Base-by-base conservation (phyloP, 352 stramenopile species). In the Sclerospora graminicola region DNA sequence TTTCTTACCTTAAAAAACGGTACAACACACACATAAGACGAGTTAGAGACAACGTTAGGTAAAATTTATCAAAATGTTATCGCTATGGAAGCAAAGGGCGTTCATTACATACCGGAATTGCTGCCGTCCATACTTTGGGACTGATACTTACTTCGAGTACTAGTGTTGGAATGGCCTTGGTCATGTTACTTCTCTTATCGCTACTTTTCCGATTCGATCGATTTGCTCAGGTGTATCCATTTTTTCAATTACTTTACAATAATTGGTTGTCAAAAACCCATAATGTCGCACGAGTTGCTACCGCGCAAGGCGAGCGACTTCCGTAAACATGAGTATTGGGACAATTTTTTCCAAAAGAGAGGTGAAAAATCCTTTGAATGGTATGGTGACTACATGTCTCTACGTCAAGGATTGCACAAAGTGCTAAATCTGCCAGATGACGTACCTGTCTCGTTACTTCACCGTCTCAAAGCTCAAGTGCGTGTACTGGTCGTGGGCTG, bases 321-420 rank as follows among this genome's bases (percentile, higher is more conserved):
- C 62, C 63, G 70, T 27, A 67, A 68, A 47, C 71, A 82, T 45
- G 63, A 72, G 48, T 87, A 86, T 57, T 87, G 75, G 75, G 69
- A 86, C 49, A 26, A 46, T 33, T 87, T 87, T 62, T 87, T 87
- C 50, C 44, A 69, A 37, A 74, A 83, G 53, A 67, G 75, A n/a
- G 64, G 72, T 35, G 58, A 78, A 38, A 51, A 79, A 36, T 73
- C 77, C 5, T 90, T 90, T 41, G 79, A 90, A 42, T 90, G 79
- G 79, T 90, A 89, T 35, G 76, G 78, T 8, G 58, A 77, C 34
- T 89, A 76, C 24, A 35, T 48, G 9, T 51, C 70, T 5, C 40
- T 89, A 21, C 57, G 57, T n/a, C 44, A 24, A 0, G 41, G 19
- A 7, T 48, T 89, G 32, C 47, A 70, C 27, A 40, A 37, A 21